A percentile compares a stretch with the other conserved stretches of the same genome.
Conservation (phyloP, 345 rosid species). For the Eucalyptus decipiens region DNA sequence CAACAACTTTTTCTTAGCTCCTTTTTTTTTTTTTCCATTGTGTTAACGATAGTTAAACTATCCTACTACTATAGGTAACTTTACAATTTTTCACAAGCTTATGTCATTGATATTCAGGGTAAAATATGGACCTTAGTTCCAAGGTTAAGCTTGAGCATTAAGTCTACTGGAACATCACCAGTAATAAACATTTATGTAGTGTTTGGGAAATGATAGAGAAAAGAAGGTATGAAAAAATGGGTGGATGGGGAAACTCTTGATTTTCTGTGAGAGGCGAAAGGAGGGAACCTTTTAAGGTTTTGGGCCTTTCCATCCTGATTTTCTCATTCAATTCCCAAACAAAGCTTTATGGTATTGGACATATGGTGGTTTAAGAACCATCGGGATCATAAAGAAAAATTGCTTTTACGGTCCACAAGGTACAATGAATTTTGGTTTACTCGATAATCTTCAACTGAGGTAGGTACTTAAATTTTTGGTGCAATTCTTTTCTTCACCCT, state of each 20-base stretch:
- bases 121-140: neutral
- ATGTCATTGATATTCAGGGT: neutral
- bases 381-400: neutral
- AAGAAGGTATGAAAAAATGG: neutral
- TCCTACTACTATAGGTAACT: neutral
- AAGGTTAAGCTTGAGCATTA: neutral
- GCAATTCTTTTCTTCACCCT: neutral
- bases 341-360: neutral
- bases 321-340: neutral
- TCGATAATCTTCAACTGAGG: neutral
- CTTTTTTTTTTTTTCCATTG: neutral
- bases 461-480: neutral
- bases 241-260: neutral
- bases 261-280: neutral
- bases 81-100: neutral
- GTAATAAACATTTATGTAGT: neutral
- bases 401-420: neutral
- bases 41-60: neutral
- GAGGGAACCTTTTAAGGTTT: neutral
- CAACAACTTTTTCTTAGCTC: neutral
- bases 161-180: neutral
- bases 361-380: neutral
- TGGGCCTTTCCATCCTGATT: neutral
- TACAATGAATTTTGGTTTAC: neutral
- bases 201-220: neutral